Evolutionary conservation across 2,329 filamentous ascomycete species (phyloP).

Genomic region (Talaromyces sp.): DNA sequence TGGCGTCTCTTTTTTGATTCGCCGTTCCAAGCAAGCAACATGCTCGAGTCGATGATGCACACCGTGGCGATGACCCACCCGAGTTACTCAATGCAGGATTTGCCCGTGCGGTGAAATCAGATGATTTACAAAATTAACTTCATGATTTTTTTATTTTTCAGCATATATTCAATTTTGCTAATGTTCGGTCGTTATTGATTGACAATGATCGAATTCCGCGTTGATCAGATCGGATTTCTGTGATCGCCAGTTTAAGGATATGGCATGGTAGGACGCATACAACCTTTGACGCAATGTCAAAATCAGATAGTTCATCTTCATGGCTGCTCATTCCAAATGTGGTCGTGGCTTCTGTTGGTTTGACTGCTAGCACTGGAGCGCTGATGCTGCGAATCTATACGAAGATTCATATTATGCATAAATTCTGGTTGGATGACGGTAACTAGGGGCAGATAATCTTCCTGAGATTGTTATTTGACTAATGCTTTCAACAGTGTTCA

Average conservation of each 20-base stretch:
- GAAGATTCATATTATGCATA: slow-evolving; percentile 11
- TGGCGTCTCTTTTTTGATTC: not conserved
- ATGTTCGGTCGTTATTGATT: not conserved
- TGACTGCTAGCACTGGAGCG: not conserved
- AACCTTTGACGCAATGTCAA: not conserved
- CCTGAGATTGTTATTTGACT: not conserved
- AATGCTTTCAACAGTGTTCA: not conserved
- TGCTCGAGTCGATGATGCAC: not conserved
- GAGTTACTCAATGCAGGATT: no score
- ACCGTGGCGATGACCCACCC: not conserved
- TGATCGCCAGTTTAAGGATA: not conserved
- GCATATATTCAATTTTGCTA: not conserved
- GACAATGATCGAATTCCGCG: not conserved
- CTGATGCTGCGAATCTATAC: slow-evolving; percentile 11
- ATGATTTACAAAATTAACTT: not conserved
- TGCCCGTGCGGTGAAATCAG: not conserved
- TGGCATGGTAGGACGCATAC: no score
- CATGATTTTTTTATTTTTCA: not conserved
- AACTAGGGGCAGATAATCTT: not conserved
- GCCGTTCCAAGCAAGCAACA: not conserved
- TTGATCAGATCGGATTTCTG: not conserved
- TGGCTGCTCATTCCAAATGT: not conserved
- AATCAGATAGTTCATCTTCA: not conserved
- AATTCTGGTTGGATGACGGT: slow-evolving; percentile 17
- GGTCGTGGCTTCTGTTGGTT: not conserved